A percentile compares a stretch with the other conserved stretches of the same genome.
Conservation (phyloP, 352 stramenopile species). For the Phytophthora agathidicida region DNA sequence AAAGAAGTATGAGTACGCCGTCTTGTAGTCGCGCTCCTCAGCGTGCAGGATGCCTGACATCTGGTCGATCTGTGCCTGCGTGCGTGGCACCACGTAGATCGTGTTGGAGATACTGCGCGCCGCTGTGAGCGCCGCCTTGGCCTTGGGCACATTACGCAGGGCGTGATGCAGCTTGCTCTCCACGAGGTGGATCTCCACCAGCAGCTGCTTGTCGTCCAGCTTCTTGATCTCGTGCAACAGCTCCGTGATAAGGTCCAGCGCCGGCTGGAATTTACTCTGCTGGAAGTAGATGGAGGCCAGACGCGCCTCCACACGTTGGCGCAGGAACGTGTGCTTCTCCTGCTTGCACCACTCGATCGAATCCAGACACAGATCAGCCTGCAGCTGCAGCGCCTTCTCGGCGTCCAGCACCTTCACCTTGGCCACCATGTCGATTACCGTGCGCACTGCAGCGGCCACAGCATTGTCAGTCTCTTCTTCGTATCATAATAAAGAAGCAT, state of each 20-base stretch:
- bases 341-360: constrained; percentile 95
- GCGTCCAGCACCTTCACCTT: constrained; percentile 88
- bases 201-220: constrained; percentile 99
- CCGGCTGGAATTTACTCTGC: constrained; percentile 91
- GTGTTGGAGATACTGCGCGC: constrained; percentile 97
- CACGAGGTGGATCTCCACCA: constrained; percentile 98
- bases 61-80: constrained; percentile 96
- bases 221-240: constrained; percentile 98
- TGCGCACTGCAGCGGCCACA: constrained; percentile 81
- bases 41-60: constrained; percentile 98
- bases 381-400: constrained; percentile 94
- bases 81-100: constrained; percentile 96
- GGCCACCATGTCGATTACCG: constrained; percentile 97
- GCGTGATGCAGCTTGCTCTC: constrained; percentile 98
- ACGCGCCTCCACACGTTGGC: constrained; percentile 97
- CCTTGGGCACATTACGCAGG: constrained; percentile 97
- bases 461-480: not conserved
- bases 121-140: constrained; percentile 96
- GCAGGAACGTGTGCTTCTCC: constrained; percentile 97
- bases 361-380: constrained; percentile 94
- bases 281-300: constrained; percentile 93
- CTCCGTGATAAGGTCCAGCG: constrained; percentile 94
- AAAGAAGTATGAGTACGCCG: constrained; percentile 99
- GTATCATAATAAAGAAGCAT: no score
- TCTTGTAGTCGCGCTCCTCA: constrained; percentile 99